Base-by-base conservation (phyloP, 83 land plant species). In the Isoetes engelmannii region DNA sequence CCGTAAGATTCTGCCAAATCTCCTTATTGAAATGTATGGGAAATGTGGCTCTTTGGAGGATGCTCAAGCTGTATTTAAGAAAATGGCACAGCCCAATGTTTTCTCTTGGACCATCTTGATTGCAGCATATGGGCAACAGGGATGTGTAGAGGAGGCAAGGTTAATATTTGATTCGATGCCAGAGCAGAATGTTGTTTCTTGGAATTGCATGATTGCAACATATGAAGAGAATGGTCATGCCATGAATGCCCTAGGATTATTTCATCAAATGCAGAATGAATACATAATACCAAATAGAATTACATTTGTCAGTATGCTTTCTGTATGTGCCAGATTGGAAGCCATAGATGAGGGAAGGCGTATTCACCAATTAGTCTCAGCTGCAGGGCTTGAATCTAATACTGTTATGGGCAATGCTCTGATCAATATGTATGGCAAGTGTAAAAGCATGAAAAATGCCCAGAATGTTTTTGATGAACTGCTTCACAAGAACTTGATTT, bases 181-280 rank as follows among this genome's bases (percentile, higher is more conserved):
- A 5, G 21, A 8, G 63, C 73, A 48, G 66, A 67, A 7, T 65
- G 47, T 58, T 69, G 70, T 57, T 76, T 3, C 77, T 5, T 79
- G 81, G 81, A 79, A 79, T 74, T 47, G 70, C 0, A 48, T 74
- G 50, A 69, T 74, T 5, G 76, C 76, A 13, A 47, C 43, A 3
- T 67, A 74, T 43, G 76, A 56, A 57, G 63, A 66, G 17, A 66
- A 47, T 47, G 63, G 21, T 44, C 12, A 20, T 5, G 63, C 44
- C 1, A 37, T 4, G 15, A 55, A 67, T 6, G 76, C 71, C 4
- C 18, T 74, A 6, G 61, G 67, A 47, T 47, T 74, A 8, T 74
- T 74, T 48, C n/a, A 46, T 13, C 44, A 42, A n/a, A 66, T 74
- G 76, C 54, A 57, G 47, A 67, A 54, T 0, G 63, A 74, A 21